These are phyloP conservation scores for Oryza australiensis DNA, from an alignment of 176 grass and related monocot species.

Conservation along the genomic window DNA sequence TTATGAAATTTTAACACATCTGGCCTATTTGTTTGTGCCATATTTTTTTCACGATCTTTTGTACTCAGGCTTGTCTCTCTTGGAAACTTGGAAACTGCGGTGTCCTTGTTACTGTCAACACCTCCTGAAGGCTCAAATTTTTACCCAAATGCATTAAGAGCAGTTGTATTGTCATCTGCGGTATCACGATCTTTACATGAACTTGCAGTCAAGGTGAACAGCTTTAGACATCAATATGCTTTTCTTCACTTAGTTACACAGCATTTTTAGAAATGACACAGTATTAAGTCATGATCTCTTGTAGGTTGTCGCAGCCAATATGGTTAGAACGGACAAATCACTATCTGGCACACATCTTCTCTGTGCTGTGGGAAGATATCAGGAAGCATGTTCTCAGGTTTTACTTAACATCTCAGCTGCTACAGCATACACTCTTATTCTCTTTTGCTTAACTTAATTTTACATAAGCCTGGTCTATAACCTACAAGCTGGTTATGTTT, in stretches of 20 bases:
- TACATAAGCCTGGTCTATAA: conserved; percentile 6
- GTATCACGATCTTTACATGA: conserved; percentile 97
- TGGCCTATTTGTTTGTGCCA: conserved; percentile 22
- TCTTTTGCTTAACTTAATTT: background rate
- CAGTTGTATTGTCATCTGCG: conserved; percentile 93
- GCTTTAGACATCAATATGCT: background rate
- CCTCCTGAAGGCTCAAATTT: conserved; percentile 96
- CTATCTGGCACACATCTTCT: conserved; percentile 96
- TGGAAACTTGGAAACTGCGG: conserved; percentile 88
- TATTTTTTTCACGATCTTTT: conserved; percentile 33
- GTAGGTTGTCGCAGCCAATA: conserved; percentile 99
- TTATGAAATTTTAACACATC: conserved; percentile 18
- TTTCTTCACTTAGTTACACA: conserved; percentile 6
- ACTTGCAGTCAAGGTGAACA: conserved; percentile 93
- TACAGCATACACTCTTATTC: background rate
- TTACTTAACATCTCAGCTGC: background rate
- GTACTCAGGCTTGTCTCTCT: conserved; percentile 82
- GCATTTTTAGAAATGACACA: background rate
- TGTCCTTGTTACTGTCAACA: conserved; percentile 90
- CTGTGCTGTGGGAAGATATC: conserved; percentile 97
- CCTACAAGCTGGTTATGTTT: conserved; percentile 30
- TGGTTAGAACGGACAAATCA: conserved; percentile 96
- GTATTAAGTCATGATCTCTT: conserved; percentile 36
- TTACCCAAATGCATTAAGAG: conserved; percentile 96
- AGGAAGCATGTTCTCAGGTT: conserved; percentile 99